Base-by-base conservation (phyloP, 2,329 filamentous ascomycete species). In the Blastomyces gilchristii region DNA sequence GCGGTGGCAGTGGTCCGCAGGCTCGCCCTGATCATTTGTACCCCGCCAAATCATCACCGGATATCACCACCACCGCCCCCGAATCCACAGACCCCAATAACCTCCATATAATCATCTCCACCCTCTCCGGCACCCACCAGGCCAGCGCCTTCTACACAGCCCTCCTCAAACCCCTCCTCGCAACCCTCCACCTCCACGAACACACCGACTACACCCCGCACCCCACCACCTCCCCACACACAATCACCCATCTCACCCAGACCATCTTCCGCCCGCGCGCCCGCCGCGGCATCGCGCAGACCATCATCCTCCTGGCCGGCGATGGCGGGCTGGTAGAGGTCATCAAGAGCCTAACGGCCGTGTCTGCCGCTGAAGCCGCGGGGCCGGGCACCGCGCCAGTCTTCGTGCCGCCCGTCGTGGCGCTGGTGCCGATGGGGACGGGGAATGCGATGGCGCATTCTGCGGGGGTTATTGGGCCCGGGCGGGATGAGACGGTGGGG, bases 291-390 rank as follows among this genome's bases (percentile, higher is more conserved):
- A 67, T 75, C 5, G 68, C 72, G 14, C 83, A 87, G 70, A 86
- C 86, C 0, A 80, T 97, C 34, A 76, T 97, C 39, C 81, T 97
- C 14, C 80, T 97, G 5, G 93, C 89, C 58, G 93, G 93, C 7
- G 93, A 97, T 73, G 93, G 93, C 16, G 93, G 91, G 6, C 75
- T 96, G 1, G 83, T 91, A 22, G 93, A 97, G 69, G 79, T 94
- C 0, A 79, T 96, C 64, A 95, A 97, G 71, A 83, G 83, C 2
- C 79, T 88, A 3, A 66, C 70, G 57, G 72, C 66, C 63, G 47
- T 49, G 63, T 62, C n/a, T 3, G 64, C 70, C 14, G 65, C 66
- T 9, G 49, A 45, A 49, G 63, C 65, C 12, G 34, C 34, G 34
- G 34, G 34, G 34, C 31, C 31, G 1, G 3, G 3, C 31, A 8